Conservation (phyloP, 176 grass and related monocot genomes). For the Thalia dealbata region DNA sequence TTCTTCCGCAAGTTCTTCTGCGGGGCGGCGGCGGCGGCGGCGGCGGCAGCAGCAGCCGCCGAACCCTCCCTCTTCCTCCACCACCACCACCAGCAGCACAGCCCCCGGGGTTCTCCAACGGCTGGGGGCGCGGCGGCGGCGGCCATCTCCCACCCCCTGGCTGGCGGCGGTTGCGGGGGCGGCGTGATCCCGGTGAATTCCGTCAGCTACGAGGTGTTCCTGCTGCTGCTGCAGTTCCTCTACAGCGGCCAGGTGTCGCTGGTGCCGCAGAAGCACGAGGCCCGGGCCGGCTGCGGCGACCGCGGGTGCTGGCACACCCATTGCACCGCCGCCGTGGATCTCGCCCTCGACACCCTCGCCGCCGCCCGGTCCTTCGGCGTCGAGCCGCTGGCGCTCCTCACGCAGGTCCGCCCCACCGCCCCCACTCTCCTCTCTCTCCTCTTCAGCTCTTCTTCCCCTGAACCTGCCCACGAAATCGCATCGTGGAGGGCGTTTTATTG, state of each 20-base stretch:
- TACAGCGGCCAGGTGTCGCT: slow-evolving; percentile 97
- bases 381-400: slow-evolving; percentile 65
- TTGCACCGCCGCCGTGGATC: slow-evolving; percentile 42
- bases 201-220: slow-evolving; percentile 87
- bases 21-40: slow-evolving; percentile 34
- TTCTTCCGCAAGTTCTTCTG: slow-evolving; percentile 97
- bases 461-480: background rate
- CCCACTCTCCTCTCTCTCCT: background rate
- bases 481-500: background rate
- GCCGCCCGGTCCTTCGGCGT: slow-evolving; percentile 36
- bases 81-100: background rate
- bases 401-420: slow-evolving; percentile 45
- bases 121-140: too few relatives aligned
- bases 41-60: too few relatives aligned
- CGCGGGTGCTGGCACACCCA: slow-evolving; percentile 43
- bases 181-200: slow-evolving; percentile 77
- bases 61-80: slow-evolving; percentile 15
- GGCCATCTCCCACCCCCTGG: background rate
- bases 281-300: slow-evolving; percentile 30
- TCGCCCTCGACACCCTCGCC: slow-evolving; percentile 36
- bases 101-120: slow-evolving; percentile 4
- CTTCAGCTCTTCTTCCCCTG: too few relatives aligned
- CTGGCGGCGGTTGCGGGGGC: background rate
- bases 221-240: slow-evolving; percentile 94
- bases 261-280: slow-evolving; percentile 73